phyloP scores from a whole-genome alignment of 345 rosid genomes.

The Syzygium oleosum region DNA sequence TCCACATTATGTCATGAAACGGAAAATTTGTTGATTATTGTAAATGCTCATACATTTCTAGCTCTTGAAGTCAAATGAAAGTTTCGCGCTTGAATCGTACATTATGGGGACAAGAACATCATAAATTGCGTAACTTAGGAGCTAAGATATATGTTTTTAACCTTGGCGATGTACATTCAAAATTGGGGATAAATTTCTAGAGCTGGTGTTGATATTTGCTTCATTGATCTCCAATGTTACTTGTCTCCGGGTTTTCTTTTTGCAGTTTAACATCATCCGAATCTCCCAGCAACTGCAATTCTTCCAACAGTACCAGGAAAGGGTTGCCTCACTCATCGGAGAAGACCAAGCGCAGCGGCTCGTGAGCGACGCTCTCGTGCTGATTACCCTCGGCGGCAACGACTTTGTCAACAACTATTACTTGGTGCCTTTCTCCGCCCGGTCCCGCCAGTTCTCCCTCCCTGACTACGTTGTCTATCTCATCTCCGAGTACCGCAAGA shows the following conservation, averaged over 20 bases:
- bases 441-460: constrained; percentile 66
- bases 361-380: constrained; percentile 42
- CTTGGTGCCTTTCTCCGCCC: constrained; percentile 65
- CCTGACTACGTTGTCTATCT: constrained; percentile 46
- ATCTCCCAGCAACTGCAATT: constrained; percentile 42
- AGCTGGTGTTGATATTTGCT: not conserved
- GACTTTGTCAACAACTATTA: constrained; percentile 81
- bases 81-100: not conserved
- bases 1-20: not conserved
- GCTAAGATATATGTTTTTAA: not conserved
- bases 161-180: not conserved
- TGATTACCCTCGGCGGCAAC: constrained; percentile 71
- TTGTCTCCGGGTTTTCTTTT: not conserved
- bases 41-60: not conserved
- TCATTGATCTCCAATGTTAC: not conserved
- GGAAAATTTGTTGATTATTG: not conserved
- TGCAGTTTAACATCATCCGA: constrained; percentile 57
- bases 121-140: not conserved
- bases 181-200: not conserved
- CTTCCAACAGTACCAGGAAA: constrained; percentile 58
- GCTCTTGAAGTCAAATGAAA: not conserved
- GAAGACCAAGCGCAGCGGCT: constrained; percentile 26
- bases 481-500: constrained; percentile 51
- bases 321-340: constrained; percentile 43
- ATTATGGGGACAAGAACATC: not conserved